Conservation (phyloP, 2,329 filamentous ascomycete genomes). For the Colletotrichum sp. region DNA sequence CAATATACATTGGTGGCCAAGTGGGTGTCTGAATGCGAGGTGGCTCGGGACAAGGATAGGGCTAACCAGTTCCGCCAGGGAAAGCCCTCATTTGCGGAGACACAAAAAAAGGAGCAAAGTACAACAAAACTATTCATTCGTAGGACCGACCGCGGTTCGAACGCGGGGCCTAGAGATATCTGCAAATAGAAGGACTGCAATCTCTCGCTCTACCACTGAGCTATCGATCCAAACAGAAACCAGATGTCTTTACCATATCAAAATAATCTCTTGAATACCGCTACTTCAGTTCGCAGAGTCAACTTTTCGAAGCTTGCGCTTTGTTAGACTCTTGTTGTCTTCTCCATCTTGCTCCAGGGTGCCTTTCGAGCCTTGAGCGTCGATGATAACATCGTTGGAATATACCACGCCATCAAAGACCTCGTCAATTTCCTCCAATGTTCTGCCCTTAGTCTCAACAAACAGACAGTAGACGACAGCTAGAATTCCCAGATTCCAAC, state of each 20-base stretch:
- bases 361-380: not conserved
- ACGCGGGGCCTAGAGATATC: conserved; percentile 11
- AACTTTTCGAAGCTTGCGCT: not conserved
- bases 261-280: not conserved
- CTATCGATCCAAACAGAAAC: conserved; percentile 8
- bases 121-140: not conserved
- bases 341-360: not conserved
- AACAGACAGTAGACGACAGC: not conserved
- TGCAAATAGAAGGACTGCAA: not conserved
- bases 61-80: not conserved
- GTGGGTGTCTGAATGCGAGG: not conserved
- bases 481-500: not conserved
- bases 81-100: not conserved
- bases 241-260: not conserved
- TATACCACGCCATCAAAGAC: not conserved
- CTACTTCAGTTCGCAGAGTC: not conserved
- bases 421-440: not conserved
- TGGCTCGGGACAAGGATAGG: not conserved
- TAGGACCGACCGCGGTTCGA: conserved; percentile 13
- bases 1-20: not conserved
- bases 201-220: conserved; percentile 19
- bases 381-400: not conserved
- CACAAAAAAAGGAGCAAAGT: not conserved
- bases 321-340: not conserved
- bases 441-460: not conserved